Base-by-base conservation (phyloP, 331 rosid genomes). In the Saraca asoca region DNA sequence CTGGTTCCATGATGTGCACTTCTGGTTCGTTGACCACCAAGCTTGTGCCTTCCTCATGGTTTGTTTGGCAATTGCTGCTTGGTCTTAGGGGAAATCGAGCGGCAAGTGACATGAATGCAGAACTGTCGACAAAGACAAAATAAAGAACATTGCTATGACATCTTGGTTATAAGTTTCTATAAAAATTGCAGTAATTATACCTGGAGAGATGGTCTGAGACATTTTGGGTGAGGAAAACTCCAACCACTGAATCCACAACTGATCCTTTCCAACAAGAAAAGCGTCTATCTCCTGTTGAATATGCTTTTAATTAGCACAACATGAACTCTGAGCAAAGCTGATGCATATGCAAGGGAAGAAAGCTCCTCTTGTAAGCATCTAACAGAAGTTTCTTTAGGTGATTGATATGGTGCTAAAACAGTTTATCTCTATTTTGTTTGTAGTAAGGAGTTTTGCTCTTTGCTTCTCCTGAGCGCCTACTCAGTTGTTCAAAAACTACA, bases 121-220 rank as follows among this genome's bases (percentile, higher is more conserved):
- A 95, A 81, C 99, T 95, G 88, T 72, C 65, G 71, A 75, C 59
- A 72, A 54, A 61, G 71, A 80, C 81, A 48, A 41, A 18, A 50
- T 58, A 62, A 51, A 70, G 58, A n/a, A 56, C 56, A 59, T 70
- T 66, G 29, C 9, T 57, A 63, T 62, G 58, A 17, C 76, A 49
- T 57, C 31, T 11, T 53, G 15, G 48, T 43, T 42, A 45, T 17
- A 43, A n/a, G 45, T 63, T 68, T 64, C 51, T 45, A 41, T 41
- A 38, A 58, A 66, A 29, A 58, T 60, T 31, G 61, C 59, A 69
- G 44, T 33, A 38, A 57, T 58, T 50, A 70, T 85, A 95, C 99
- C 99, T 95, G 59, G 99, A 95, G 56, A 95, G 95, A 78, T 95
- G 99, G 71, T 95, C 99, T 16, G 99, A 82, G 44, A 95, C 99